Conservation (phyloP, 2,329 filamentous ascomycete genomes). For the Cladosporium sp. region DNA sequence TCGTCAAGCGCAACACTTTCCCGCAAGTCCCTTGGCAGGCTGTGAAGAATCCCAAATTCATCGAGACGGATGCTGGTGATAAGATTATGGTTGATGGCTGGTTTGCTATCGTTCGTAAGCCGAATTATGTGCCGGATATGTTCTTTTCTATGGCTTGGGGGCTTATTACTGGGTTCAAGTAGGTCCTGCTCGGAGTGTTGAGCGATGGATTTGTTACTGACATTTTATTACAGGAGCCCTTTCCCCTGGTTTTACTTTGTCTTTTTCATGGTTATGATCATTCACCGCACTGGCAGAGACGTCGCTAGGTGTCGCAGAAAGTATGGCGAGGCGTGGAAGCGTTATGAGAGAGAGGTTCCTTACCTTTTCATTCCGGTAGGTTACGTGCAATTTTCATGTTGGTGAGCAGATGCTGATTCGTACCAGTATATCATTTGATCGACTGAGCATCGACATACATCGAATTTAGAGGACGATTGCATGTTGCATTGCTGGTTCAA, state of each 20-base stretch:
- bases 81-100: conserved; percentile 80
- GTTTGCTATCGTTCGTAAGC: conserved; percentile 53
- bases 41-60: conserved; percentile 73
- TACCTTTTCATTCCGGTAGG: conserved; percentile 73
- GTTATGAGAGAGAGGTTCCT: conserved; percentile 76
- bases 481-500: too few relatives aligned
- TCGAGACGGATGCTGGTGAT: conserved; percentile 68
- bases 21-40: conserved; percentile 85
- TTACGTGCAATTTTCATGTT: background rate
- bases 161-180: conserved; percentile 68
- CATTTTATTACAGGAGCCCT: conserved; percentile 47
- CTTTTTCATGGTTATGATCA: conserved; percentile 77
- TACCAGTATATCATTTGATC: conserved; percentile 1
- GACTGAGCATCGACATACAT: too few relatives aligned
- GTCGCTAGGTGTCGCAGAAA: conserved; percentile 70
- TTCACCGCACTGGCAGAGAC: conserved; percentile 71
- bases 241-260: conserved; percentile 88
- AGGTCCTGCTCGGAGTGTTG: background rate
- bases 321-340: conserved; percentile 76
- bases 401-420: background rate
- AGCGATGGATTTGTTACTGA: background rate
- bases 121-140: conserved; percentile 73
- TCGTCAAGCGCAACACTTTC: conserved; percentile 71
- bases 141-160: conserved; percentile 77
- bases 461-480: too few relatives aligned